Evolutionary conservation across 768 basidiomycete species (phyloP).

Genomic region (Termitomyces sp.): DNA sequence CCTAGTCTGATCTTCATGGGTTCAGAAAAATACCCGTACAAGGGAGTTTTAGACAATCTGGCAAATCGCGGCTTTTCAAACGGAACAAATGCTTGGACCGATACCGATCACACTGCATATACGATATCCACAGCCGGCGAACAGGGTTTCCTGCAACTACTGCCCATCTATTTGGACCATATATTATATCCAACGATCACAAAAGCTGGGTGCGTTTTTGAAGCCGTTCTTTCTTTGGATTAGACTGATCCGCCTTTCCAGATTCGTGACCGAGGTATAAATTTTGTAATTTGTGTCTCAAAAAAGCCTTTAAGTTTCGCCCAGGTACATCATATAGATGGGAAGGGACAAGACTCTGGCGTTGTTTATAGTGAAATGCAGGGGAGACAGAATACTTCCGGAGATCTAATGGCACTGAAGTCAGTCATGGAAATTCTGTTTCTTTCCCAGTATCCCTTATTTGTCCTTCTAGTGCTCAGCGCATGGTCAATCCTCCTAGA

Average conservation of each 20-base stretch:
- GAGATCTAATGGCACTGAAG: conserved; percentile 86
- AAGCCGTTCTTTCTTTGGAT: background rate
- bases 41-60: conserved; percentile 90
- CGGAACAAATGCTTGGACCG: conserved; percentile 97
- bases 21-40: conserved; percentile 92
- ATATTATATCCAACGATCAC: conserved; percentile 95
- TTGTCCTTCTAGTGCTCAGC: conserved; percentile 36
- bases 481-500: conserved; percentile 68
- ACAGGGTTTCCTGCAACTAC: conserved; percentile 81
- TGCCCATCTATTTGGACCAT: conserved; percentile 93
- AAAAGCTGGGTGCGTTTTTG: conserved; percentile 61
- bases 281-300: background rate
- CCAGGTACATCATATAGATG: conserved; percentile 92
- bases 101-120: conserved; percentile 91
- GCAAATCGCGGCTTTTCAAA: conserved; percentile 92
- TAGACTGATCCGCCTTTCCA: conserved; percentile 13
- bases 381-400: conserved; percentile 88
- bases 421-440: conserved; percentile 27
- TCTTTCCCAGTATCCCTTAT: background rate
- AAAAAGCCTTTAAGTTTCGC: conserved; percentile 2
- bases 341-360: conserved; percentile 85
- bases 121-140: conserved; percentile 94
- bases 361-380: conserved; percentile 99
- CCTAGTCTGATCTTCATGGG: conserved; percentile 88
- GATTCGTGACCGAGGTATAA: conserved; percentile 55